Percentiles rank a stretch among this genome's conserved stretches.
Evolutionary conservation across 805 yeast genomes (phyloP).

Genomic region (Jamesozyma spencerorum): DNA sequence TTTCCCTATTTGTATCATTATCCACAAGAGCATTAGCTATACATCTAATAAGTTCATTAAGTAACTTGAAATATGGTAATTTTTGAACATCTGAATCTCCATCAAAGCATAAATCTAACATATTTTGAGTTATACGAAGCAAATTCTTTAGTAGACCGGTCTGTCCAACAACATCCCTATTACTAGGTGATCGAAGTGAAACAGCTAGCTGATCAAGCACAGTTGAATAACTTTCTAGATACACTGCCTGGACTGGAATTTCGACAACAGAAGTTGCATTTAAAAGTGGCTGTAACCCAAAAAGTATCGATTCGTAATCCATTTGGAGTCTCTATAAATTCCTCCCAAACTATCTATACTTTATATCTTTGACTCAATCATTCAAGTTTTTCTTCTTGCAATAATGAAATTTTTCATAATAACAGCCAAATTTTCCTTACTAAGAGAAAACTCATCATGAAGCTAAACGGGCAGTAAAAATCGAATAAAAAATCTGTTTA

Average conservation of each 20-base stretch:
- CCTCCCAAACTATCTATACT: no score
- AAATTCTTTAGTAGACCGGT: slow-evolving; percentile 21
- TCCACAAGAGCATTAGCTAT: slow-evolving; percentile 28
- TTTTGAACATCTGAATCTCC: background rate
- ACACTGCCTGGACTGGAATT: slow-evolving; percentile 15
- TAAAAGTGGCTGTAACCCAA: slow-evolving; percentile 26
- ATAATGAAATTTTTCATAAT: no score
- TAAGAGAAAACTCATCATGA: no score
- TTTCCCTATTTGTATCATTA: slow-evolving; percentile 22
- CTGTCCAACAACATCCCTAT: slow-evolving; percentile 25
- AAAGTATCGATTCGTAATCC: slow-evolving; percentile 29
- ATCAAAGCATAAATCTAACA: slow-evolving; percentile 12
- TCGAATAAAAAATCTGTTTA: no score
- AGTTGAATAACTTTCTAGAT: slow-evolving; percentile 14
- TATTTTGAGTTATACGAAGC: slow-evolving; percentile 10
- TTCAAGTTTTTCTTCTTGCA: no score
- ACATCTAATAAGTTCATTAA: slow-evolving; percentile 27
- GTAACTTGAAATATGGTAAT: slow-evolving; percentile 13
- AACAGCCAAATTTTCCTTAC: no score
- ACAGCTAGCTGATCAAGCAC: slow-evolving; percentile 28
- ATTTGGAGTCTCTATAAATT: no score
- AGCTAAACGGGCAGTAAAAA: no score
- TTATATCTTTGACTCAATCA: no score
- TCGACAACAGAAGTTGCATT: slow-evolving; percentile 11
- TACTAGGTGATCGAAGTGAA: slow-evolving; percentile 21